Evolutionary conservation across 352 stramenopile genomes (phyloP), one percentile per base, ranked within the genome.

Genomic region (Phytophthora fragariaefolia): DNA sequence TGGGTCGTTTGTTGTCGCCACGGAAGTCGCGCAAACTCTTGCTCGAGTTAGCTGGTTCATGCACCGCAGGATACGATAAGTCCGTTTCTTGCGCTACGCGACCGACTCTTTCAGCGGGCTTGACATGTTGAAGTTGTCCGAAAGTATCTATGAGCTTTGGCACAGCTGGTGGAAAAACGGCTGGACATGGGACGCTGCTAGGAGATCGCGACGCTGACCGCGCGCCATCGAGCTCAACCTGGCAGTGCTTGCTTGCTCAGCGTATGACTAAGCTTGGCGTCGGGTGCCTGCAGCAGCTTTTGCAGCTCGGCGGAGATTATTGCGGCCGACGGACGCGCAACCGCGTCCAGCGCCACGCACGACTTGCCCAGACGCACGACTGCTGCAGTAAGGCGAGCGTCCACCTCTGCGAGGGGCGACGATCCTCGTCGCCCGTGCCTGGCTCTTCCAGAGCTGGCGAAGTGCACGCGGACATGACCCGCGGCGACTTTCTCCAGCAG

Each of bases 291-390:
- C 45, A 79, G 47, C 18, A 78, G 18, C 27, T 67, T 77, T 4
- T 81, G 80, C 13, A 89, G 49, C 15, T 73, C 57, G 53, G 77
- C 57, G 20, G 74, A 74, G 38, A 79, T 66, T 26, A 85, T 65
- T 10, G 61, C 63, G 42, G 75, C 75, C 49, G 79, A 75, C 18
- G 81, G 81, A 8, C 81, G 79, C 23, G 71, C 50, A 7, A 54
- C 65, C 49, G 82, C 77, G 45, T 90, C 69, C 23, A 82, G 40
- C 7, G 65, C 65, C 24, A 89, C 69, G 63, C 82, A 90, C 48
- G 71, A 38, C 30, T 66, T 71, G n/a, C 62, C 82, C 18, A 90
- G 62, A 23, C 57, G 48, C 58, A 72, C 71, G 18, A 85, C 53
- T 6, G 62, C 65, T 3, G 53, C 34, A 5, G 58, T 58, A 40